These are phyloP conservation scores for Dothideomycetes sp. DNA, from an alignment of 2,329 filamentous ascomycete genomes.

Conservation along the genomic window DNA sequence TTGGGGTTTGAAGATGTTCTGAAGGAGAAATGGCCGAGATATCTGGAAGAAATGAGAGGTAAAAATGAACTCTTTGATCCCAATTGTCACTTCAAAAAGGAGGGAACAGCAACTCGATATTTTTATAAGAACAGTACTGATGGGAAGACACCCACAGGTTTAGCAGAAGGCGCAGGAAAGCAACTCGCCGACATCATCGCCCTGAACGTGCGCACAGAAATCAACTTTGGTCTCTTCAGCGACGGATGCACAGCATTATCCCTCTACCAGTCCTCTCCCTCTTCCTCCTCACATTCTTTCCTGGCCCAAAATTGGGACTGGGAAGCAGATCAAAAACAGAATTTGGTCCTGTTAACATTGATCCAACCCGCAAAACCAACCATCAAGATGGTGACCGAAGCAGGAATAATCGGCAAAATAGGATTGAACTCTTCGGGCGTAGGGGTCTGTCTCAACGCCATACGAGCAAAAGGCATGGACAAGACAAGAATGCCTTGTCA, in stretches of 20 bases:
- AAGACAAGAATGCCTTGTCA: slow-evolving; percentile 48
- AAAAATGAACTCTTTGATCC: slow-evolving; percentile 30
- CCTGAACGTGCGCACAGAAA: slow-evolving; percentile 50
- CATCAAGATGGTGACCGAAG: slow-evolving; percentile 51
- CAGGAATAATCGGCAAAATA: slow-evolving; percentile 56
- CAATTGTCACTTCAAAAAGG: neutral
- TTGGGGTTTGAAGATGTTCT: slow-evolving; percentile 40
- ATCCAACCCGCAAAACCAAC: slow-evolving; percentile 35
- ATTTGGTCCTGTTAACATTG: slow-evolving; percentile 42
- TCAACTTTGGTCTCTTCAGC: slow-evolving; percentile 47
- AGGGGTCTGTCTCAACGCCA: slow-evolving; percentile 53
- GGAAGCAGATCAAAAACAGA: slow-evolving; percentile 41
- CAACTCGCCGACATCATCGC: slow-evolving; percentile 46
- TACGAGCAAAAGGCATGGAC: slow-evolving; percentile 48
- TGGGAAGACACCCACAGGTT: slow-evolving; percentile 28
- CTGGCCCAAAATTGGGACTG: slow-evolving; percentile 56
- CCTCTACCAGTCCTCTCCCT: slow-evolving; percentile 30
- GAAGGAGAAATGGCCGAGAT: slow-evolving; percentile 33
- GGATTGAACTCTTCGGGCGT: slow-evolving; percentile 53
- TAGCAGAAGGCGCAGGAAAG: slow-evolving; percentile 43
- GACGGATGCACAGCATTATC: slow-evolving; percentile 50
- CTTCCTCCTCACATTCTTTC: too few relatives aligned
- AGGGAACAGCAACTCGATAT: too few relatives aligned
- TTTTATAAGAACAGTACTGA: neutral
- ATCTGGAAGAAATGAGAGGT: slow-evolving; percentile 36